Conservation (phyloP, 305 asterid species). For the Caryopteris hybrid region DNA sequence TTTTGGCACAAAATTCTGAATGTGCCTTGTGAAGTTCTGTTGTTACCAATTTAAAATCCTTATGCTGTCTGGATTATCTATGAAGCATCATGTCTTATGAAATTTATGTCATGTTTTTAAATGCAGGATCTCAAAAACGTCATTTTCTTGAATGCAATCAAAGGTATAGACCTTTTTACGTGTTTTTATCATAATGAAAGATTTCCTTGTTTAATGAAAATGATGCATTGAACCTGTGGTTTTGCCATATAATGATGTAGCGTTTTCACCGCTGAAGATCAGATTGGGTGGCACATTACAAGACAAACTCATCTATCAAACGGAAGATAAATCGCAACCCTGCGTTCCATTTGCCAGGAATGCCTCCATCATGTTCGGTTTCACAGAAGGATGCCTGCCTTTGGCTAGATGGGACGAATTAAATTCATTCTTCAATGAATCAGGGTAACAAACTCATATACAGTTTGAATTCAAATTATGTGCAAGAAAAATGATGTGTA, state of each 20-base stretch:
- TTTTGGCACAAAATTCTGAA: neutral
- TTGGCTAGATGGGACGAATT: slow-evolving; percentile 86
- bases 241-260: slow-evolving; percentile 41
- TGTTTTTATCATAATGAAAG: neutral
- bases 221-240: slow-evolving; percentile 19
- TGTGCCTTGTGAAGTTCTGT: no score
- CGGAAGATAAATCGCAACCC: slow-evolving; percentile 42
- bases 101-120: slow-evolving; percentile 6
- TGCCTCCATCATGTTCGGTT: slow-evolving; percentile 52
- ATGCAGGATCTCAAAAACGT: slow-evolving; percentile 71
- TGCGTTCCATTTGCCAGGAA: slow-evolving; percentile 51
- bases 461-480: neutral
- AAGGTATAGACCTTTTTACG: slow-evolving; percentile 41
- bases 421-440: slow-evolving; percentile 57
- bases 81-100: neutral
- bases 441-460: slow-evolving; percentile 46
- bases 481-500: neutral
- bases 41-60: neutral
- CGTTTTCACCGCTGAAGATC: slow-evolving; percentile 86
- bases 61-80: neutral
- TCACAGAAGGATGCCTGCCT: slow-evolving; percentile 69
- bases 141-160: slow-evolving; percentile 58
- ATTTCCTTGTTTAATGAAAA: slow-evolving; percentile 2
- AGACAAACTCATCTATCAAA: slow-evolving; percentile 68
- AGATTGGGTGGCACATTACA: slow-evolving; percentile 89